phyloP scores from a whole-genome alignment of 305 asterid genomes.

The Fraxinus angustifolia region DNA sequence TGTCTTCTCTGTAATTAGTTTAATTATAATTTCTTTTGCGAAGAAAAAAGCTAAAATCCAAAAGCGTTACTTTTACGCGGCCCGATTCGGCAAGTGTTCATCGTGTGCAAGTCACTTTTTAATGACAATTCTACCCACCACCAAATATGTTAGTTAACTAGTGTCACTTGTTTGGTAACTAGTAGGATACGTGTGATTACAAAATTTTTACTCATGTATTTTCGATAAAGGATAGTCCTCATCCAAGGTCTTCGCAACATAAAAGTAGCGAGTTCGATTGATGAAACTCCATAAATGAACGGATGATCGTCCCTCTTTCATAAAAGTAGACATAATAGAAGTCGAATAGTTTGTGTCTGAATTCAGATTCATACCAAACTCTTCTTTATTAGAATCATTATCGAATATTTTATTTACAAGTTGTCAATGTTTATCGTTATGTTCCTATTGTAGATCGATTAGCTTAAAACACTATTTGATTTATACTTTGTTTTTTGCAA shows the following conservation, averaged over 20 bases:
- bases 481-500: neutral
- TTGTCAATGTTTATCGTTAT: neutral
- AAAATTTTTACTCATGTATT: neutral
- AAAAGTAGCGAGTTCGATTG: neutral
- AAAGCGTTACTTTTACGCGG: constrained; percentile 5
- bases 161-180: too few species aligned
- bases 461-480: neutral
- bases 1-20: neutral
- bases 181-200: neutral
- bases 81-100: neutral
- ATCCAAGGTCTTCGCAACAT: neutral
- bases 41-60: neutral
- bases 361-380: neutral
- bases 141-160: neutral
- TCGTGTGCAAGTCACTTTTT: neutral
- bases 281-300: neutral
- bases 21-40: neutral
- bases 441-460: neutral
- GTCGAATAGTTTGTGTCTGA: neutral
- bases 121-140: neutral
- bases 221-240: neutral
- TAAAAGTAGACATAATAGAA: neutral
- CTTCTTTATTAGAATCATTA: neutral
- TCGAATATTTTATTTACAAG: neutral
- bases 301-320: neutral